phyloP scores from a whole-genome alignment of 1,284 basidiomycete species.

The Rhodotorula glutinis region DNA sequence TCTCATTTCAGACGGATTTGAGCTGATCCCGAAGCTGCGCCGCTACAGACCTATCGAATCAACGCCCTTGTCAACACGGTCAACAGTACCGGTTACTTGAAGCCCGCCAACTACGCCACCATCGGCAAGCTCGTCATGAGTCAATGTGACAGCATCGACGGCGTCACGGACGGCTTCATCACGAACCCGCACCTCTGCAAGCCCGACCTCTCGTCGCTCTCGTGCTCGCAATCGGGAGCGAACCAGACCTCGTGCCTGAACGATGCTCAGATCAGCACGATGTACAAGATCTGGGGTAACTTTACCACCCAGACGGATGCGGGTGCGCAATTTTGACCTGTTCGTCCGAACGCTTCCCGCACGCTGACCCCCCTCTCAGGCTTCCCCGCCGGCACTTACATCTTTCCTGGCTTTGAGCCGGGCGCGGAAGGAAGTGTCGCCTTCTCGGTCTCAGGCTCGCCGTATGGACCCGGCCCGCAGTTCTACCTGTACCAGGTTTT shows the following conservation, averaged over 20 bases:
- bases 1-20: too few relatives aligned
- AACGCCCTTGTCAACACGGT: constrained; percentile 37
- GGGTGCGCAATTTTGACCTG: too few relatives aligned
- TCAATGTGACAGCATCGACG: constrained; percentile 45
- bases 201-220: constrained; percentile 33
- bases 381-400: constrained; percentile 18
- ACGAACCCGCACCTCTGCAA: constrained; percentile 35
- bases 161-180: constrained; percentile 44
- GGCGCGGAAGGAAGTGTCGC: constrained; percentile 27
- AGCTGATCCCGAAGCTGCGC: too few relatives aligned
- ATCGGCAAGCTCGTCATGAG: constrained; percentile 38
- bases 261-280: constrained; percentile 32
- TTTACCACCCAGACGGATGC: neutral
- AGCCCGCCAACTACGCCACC: constrained; percentile 21
- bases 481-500: constrained; percentile 21
- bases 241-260: constrained; percentile 28
- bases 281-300: constrained; percentile 34
- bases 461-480: constrained; percentile 15
- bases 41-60: constrained; percentile 28
- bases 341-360: too few relatives aligned
- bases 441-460: constrained; percentile 30
- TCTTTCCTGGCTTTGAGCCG: constrained; percentile 35
- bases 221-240: constrained; percentile 27
- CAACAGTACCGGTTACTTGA: constrained; percentile 27
- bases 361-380: too few relatives aligned